A percentile compares a stretch with the other conserved stretches of the same genome.
Evolutionary conservation across 23 red algal species (phyloP).

Genomic region (Porphyridium purpureum): DNA sequence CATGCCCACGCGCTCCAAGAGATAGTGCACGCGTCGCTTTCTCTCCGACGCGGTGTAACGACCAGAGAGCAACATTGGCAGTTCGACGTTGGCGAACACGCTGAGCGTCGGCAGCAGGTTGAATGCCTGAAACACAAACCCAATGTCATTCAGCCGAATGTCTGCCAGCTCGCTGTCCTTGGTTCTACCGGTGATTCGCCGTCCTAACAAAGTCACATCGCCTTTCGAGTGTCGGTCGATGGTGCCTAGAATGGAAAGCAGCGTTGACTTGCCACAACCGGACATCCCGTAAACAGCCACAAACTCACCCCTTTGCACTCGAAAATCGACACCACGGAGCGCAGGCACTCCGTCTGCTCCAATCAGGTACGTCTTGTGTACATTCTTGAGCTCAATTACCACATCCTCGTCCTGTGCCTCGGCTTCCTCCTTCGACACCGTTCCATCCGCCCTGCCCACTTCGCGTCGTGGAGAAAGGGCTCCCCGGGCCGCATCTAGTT

Average conservation of each 20-base stretch:
- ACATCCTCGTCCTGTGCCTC: background rate
- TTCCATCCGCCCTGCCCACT: too few relatives aligned
- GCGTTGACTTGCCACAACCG: background rate
- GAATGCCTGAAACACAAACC: slow-evolving; percentile 8
- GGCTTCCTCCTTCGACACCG: background rate
- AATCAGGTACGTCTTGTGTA: slow-evolving; percentile 1
- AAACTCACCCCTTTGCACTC: background rate
- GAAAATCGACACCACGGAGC: background rate
- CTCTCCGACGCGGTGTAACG: background rate
- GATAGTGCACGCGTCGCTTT: background rate
- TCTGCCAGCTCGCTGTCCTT: background rate
- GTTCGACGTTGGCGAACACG: slow-evolving; percentile 12
- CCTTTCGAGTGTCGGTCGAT: slow-evolving; percentile 1
- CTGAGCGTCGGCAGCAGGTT: background rate
- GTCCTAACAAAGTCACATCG: background rate
- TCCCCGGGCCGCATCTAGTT: too few relatives aligned
- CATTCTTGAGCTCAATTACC: background rate
- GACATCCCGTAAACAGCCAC: background rate
- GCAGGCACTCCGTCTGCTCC: background rate
- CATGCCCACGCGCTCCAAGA: slow-evolving; percentile 3
- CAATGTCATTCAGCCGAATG: slow-evolving; percentile 13
- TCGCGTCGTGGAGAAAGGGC: too few relatives aligned
- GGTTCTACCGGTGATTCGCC: background rate
- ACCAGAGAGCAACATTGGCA: slow-evolving; percentile 12
- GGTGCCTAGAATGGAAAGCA: background rate